Evolutionary conservation across 1,284 basidiomycete species (phyloP).

Genomic region (Ustilago hordei): DNA sequence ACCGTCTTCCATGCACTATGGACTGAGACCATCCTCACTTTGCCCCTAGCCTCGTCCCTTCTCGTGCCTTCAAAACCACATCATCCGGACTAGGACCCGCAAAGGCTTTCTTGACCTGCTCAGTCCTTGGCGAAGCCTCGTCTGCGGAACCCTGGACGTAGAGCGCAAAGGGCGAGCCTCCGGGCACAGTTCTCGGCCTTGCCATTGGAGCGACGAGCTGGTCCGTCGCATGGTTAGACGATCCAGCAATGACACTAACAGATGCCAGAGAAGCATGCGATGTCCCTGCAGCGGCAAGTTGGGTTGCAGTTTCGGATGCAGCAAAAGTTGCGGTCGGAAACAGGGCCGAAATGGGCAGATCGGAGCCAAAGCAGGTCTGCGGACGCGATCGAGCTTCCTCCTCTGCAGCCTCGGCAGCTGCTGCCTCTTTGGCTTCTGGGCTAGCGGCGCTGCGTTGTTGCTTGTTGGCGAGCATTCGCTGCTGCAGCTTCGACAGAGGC

Average conservation of each 20-base stretch:
- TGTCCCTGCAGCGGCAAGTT: neutral
- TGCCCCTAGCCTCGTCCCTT: slow-evolving; percentile 74
- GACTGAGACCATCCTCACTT: slow-evolving; percentile 8
- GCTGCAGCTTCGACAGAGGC: slow-evolving; percentile 73
- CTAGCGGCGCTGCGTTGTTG: slow-evolving; percentile 37
- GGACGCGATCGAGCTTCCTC: slow-evolving; percentile 35
- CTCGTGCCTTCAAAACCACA: slow-evolving; percentile 80
- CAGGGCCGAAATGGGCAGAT: slow-evolving; percentile 44
- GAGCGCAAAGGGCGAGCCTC: slow-evolving; percentile 49
- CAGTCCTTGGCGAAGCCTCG: slow-evolving; percentile 21
- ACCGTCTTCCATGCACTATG: neutral
- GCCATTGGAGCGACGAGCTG: slow-evolving; percentile 29
- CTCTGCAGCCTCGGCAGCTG: slow-evolving; percentile 38
- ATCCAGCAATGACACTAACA: slow-evolving; percentile 30
- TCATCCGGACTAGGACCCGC: slow-evolving; percentile 89
- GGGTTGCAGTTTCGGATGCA: neutral
- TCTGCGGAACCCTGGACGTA: slow-evolving; percentile 25
- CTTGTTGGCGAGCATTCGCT: slow-evolving; percentile 70
- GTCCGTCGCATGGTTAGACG: slow-evolving; percentile 20
- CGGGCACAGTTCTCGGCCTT: slow-evolving; percentile 28
- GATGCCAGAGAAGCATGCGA: slow-evolving; percentile 12
- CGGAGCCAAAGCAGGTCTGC: slow-evolving; percentile 44
- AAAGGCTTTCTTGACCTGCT: slow-evolving; percentile 72
- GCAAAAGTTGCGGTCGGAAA: slow-evolving; percentile 43
- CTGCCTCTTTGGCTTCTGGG: slow-evolving; percentile 36